phyloP scores from a whole-genome alignment of 768 basidiomycete genomes.

The Candolleomyces efflorescens region DNA sequence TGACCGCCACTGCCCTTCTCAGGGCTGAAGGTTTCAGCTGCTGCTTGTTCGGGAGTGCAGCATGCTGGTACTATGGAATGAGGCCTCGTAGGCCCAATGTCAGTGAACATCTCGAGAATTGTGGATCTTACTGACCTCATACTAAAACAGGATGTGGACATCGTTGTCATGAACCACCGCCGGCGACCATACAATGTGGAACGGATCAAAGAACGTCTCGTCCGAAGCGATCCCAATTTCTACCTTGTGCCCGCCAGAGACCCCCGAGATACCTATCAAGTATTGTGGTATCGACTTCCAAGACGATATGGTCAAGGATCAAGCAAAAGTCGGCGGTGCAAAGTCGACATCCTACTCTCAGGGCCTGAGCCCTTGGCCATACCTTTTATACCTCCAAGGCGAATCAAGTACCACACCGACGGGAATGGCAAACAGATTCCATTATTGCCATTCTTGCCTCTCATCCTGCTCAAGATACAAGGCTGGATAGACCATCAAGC shows the following conservation, averaged over 20 bases:
- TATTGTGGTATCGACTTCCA: constrained; percentile 9
- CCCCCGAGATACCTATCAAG: constrained; percentile 5
- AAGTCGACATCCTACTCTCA: constrained; percentile 11
- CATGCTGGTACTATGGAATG: constrained; percentile 34
- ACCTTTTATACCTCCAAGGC: background rate
- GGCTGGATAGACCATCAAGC: background rate
- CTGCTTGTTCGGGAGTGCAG: constrained; percentile 35
- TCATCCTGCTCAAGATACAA: background rate
- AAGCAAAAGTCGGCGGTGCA: constrained; percentile 1
- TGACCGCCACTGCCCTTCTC: constrained; percentile 22
- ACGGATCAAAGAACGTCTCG: constrained; percentile 4
- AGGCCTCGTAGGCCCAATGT: constrained; percentile 32
- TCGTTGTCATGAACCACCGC: constrained; percentile 24
- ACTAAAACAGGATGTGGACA: constrained; percentile 39
- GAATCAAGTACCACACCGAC: background rate
- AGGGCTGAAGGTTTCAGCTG: constrained; percentile 18
- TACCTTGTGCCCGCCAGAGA: constrained; percentile 9
- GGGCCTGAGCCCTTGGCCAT: constrained; percentile 2
- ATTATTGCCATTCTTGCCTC: constrained; percentile 1
- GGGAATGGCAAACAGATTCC: too few relatives aligned
- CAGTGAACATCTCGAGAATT: background rate
- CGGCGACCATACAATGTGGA: constrained; percentile 1
- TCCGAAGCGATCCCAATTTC: constrained; percentile 5
- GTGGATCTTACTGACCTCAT: too few relatives aligned
- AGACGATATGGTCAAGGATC: too few relatives aligned